Evolutionary conservation across 352 stramenopile species (phyloP), one percentile per base, ranked within the genome.

Genomic region (Phytophthora megakarya): DNA sequence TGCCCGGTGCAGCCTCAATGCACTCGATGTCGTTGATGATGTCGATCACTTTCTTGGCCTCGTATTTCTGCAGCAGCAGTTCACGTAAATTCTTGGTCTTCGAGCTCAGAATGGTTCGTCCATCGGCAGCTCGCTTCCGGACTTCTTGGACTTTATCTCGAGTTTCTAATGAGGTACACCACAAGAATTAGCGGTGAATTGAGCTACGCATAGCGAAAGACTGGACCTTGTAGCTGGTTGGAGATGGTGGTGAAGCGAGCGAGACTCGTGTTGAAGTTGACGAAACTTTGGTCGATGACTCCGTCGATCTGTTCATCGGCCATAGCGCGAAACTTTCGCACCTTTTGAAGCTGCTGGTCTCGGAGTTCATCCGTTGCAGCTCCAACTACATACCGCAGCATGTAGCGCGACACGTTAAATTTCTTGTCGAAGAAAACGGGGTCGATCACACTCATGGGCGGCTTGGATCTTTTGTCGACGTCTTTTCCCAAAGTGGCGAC

Each of bases 261-360:
- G 35, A 95, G 80, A 61, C 81, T 92, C 39, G 81, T 90, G 70
- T 95, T 95, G 54, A 93, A 92, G 58, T 92, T 93, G 68, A 76
- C 67, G 45, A 88, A 93, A 67, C 88, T 93, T 52, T 91, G 72
- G 62, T 95, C 86, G 49, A 95, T 84, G 35, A 95, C 86, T 15
- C 78, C 77, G 15, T 87, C 80, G 66, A 93, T 95, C 64, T 95
- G 84, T 18, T 74, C 70, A 69, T 93, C 84, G 13, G 86, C 81
- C 44, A 93, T 78, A 25, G 63, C 70, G 39, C 84, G 84, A 32
- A 82, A 86, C 48, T 72, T 75, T 28, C 71, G 64, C 51, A 93
- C 65, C 12, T 81, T 84, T 46, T 86, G 62, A 13, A 90, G 75
- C 62, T 93, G 84, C 56, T 95, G 81, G 18, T 74, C 66, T 11